Evolutionary conservation across 2,329 filamentous ascomycete genomes (phyloP), one percentile per base, ranked within the genome.

Genomic region (Fusarium haematococcum): DNA sequence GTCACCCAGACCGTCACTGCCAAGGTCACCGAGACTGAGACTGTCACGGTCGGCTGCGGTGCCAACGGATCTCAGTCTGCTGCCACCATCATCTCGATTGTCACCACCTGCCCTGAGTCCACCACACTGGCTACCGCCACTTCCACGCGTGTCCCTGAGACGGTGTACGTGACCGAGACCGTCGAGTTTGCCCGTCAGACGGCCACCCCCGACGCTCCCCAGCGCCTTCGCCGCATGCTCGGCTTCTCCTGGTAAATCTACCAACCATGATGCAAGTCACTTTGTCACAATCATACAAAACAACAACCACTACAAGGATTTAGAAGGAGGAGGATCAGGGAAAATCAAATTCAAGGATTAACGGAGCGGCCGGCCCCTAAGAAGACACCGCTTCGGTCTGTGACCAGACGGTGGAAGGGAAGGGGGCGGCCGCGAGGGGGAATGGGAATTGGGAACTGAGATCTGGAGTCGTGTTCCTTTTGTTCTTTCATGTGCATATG

Each of bases 161-260:
- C 77, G 11, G 77, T 79, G 20, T 79, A 78, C 25, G 77, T 77
- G 62, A 78, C 77, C 37, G 64, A 68, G n/a, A 75, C 74, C 0
- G 67, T 77, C 14, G 70, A 78, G 56, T 60, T 63, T 13, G 63
- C 66, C 41, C 30, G 18, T 65, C 61, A 70, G 30, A 71, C 57
- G 45, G 43, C 65, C 14, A 59, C 56, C 45, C 63, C 73, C 13
- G 70, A 61, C 39, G 20, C 60, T 25, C 71, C 61, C 10, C 61
- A 64, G 58, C 73, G 70, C 20, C 52, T 76, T 62, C 73, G 73
- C 62, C 73, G 73, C 68, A 76, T 76, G 73, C 68, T 75, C 50
- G 66, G 72, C 48, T 61, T 76, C 30, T 48, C 54, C 56, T 75
- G 57, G 64, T 71, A 70, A 74, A 68, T 25, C 33, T 20, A 20